phyloP scores from a whole-genome alignment of 2,329 filamentous ascomycete genomes.

The Epichloe typhina region DNA sequence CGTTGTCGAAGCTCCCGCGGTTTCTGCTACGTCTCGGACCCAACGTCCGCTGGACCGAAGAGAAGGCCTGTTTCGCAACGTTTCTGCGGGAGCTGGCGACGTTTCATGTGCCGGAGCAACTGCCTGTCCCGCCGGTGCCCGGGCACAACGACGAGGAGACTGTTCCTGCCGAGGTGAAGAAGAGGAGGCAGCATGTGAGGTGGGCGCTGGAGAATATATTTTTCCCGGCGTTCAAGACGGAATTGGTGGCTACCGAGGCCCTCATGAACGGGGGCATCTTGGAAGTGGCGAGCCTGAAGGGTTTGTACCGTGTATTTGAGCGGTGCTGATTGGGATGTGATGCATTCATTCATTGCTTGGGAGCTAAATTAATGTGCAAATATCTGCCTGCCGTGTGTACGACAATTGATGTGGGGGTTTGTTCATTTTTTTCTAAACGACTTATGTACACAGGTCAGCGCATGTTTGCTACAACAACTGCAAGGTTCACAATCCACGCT shows the following conservation, averaged over 20 bases:
- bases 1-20: conserved; percentile 71
- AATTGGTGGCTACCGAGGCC: conserved; percentile 68
- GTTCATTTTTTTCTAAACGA: background rate
- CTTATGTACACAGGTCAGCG: too few species aligned
- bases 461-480: too few species aligned
- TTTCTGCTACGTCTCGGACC: conserved; percentile 85
- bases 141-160: conserved; percentile 22
- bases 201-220: conserved; percentile 71
- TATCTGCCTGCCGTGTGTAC: background rate
- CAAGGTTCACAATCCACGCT: too few species aligned
- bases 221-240: conserved; percentile 76
- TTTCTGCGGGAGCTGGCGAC: conserved; percentile 78
- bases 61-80: conserved; percentile 72
- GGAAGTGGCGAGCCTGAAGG: conserved; percentile 85
- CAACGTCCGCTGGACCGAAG: conserved; percentile 72
- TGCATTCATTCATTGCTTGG: background rate
- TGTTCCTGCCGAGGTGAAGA: conserved; percentile 36
- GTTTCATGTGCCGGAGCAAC: conserved; percentile 80
- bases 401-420: background rate
- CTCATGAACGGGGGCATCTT: conserved; percentile 63
- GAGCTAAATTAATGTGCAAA: background rate
- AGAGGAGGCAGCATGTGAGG: conserved; percentile 55
- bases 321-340: conserved; percentile 52
- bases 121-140: conserved; percentile 41
- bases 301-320: conserved; percentile 89